Evolutionary conservation across 78 protist species (phyloP).

Genomic region (slime mould (Dictyostelium discoideum)): dicty_2.7 NC_007090.3:2677001-2677500

Average conservation of each 20-base stretch:
- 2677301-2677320: neutral
- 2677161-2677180: neutral
- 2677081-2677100: slow-evolving; percentile 77
- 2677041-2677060: slow-evolving; percentile 96
- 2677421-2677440: neutral
- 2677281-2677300: neutral
- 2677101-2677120: slow-evolving; percentile 24
- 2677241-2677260: neutral
- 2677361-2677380: slow-evolving; percentile 4
- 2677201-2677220: neutral
- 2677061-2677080: slow-evolving; percentile 84
- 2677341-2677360: slow-evolving; percentile 3
- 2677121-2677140: slow-evolving; percentile 77
- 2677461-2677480: neutral
- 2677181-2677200: neutral
- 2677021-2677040: slow-evolving; percentile 99
- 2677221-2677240: slow-evolving; percentile 8
- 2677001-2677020: slow-evolving; percentile 99
- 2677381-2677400: slow-evolving; percentile 1
- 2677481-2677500: neutral
- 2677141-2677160: neutral
- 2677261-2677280: neutral
- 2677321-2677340: neutral
- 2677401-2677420: neutral
- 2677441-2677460: neutral